Evolutionary conservation across 495 filamentous ascomycete genomes (phyloP), one percentile per base, ranked within the genome.

Genomic region (Podospora pseudopauciseta): DNA sequence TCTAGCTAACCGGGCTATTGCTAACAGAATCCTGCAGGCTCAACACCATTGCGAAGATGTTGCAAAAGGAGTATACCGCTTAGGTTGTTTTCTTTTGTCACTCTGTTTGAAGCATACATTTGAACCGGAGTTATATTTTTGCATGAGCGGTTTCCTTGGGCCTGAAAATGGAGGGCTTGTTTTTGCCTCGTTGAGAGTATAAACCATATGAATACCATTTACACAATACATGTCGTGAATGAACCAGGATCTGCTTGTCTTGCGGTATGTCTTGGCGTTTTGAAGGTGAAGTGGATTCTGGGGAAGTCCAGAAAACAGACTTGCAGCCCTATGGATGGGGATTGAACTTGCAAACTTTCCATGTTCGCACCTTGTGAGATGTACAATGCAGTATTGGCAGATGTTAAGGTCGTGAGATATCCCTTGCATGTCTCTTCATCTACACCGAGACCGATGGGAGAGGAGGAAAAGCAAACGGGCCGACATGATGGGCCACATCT

Each of bases 21-120:
- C 81, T 74, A 92, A 91, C 75, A 56, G 88, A 88, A 19, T 55
- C 27, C 16, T 89, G 88, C 64, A 94, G 96, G 79, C 79, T 98
- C 76, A 90, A 92, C 79, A 99, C 95, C 16, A 98, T 99, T 75
- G 93, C 92, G 60, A 96, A 93, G 87, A 74, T 92, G 76, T 82
- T 97, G 76, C 94, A 97, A 84, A 94, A 93, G 84, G 84, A 93
- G 75, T 97, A 96, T 75, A 93, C 91, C 28, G 76, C 71, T 64
- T 90, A 82, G 69, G 9, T 13, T 23, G 18, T 20, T 26, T 23
- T 63, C 15, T 27, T 30, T 27, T 18, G 23, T 9, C 15, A 57
- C 5, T 55, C 27, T 49, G 39, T 49, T 49, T 49, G 39, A 49
- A 49, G 39, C 39, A 49, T 49, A 49, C 9, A 1, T 19, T 60